Evolutionary conservation across 2,329 filamentous ascomycete genomes (phyloP).

Genomic region (Fusarium haematococcum): DNA sequence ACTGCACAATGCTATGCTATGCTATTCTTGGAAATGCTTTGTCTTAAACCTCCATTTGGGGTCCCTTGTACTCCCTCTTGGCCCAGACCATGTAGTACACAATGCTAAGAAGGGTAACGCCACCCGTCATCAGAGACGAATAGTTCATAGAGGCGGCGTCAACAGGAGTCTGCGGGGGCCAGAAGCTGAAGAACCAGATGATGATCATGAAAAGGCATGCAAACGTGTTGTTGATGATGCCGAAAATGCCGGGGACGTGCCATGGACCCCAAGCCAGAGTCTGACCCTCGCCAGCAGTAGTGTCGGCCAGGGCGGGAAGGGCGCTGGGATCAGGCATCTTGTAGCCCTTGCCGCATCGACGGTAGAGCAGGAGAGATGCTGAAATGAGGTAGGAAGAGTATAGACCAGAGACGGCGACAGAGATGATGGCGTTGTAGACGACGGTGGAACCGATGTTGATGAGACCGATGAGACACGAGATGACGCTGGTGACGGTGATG

Average conservation of each 20-base stretch:
- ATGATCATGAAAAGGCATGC: constrained; percentile 65
- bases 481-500: constrained; percentile 29
- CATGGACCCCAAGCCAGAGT: constrained; percentile 64
- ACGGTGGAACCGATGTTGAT: constrained; percentile 40
- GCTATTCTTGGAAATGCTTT: background rate
- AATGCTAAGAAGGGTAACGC: constrained; percentile 55
- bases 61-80: constrained; percentile 57
- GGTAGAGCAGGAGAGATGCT: constrained; percentile 38
- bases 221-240: constrained; percentile 65
- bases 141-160: constrained; percentile 57
- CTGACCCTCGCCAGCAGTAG: constrained; percentile 25
- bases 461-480: constrained; percentile 37
- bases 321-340: constrained; percentile 38
- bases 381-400: constrained; percentile 40
- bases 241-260: constrained; percentile 62
- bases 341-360: constrained; percentile 36
- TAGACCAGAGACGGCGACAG: constrained; percentile 34
- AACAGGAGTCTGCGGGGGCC: constrained; percentile 51
- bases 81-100: constrained; percentile 59
- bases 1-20: background rate
- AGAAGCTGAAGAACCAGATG: constrained; percentile 67
- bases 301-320: constrained; percentile 30
- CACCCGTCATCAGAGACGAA: constrained; percentile 57
- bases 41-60: constrained; percentile 45
- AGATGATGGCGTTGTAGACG: constrained; percentile 41